A percentile compares a stretch with the other conserved stretches of the same genome.
phyloP scores from a whole-genome alignment of 768 basidiomycete species.

The Termitomyces sp. region DNA sequence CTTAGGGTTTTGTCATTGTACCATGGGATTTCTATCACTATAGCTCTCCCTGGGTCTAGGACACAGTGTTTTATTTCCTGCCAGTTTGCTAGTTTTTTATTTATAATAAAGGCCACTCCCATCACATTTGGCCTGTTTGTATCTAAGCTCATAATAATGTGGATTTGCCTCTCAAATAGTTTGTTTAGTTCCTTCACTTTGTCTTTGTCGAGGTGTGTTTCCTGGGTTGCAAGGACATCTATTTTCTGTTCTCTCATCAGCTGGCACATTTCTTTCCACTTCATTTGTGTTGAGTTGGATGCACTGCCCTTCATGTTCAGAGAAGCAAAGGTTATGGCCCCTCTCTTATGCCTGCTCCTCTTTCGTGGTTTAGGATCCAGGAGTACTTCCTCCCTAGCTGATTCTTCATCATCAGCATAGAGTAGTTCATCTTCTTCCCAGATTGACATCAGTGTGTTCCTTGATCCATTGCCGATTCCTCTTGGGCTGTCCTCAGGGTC shows the following conservation, averaged over 20 bases:
- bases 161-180: slow-evolving; percentile 8
- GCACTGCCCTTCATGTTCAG: not conserved
- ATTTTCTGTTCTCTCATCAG: slow-evolving; percentile 14
- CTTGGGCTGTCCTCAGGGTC: not conserved
- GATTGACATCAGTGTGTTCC: too few relatives aligned
- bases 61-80: slow-evolving; percentile 24
- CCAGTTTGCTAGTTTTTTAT: slow-evolving; percentile 23
- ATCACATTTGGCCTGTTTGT: slow-evolving; percentile 15
- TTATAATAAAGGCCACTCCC: slow-evolving; percentile 33
- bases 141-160: slow-evolving; percentile 20
- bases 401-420: too few relatives aligned
- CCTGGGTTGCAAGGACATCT: not conserved
- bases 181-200: slow-evolving; percentile 1
- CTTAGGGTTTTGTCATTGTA: not conserved
- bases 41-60: slow-evolving; percentile 24
- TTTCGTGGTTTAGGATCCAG: too few relatives aligned
- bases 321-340: not conserved
- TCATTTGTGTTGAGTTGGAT: not conserved
- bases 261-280: slow-evolving; percentile 15
- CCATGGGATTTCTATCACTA: slow-evolving; percentile 13
- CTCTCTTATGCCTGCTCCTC: too few relatives aligned
- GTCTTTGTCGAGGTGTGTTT: not conserved
- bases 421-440: too few relatives aligned
- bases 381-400: too few relatives aligned
- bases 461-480: not conserved